A percentile compares a stretch with the other conserved stretches of the same genome.
Conservation (phyloP, 139 green algal genomes). For the Edaphochlamys debaryana region DNA sequence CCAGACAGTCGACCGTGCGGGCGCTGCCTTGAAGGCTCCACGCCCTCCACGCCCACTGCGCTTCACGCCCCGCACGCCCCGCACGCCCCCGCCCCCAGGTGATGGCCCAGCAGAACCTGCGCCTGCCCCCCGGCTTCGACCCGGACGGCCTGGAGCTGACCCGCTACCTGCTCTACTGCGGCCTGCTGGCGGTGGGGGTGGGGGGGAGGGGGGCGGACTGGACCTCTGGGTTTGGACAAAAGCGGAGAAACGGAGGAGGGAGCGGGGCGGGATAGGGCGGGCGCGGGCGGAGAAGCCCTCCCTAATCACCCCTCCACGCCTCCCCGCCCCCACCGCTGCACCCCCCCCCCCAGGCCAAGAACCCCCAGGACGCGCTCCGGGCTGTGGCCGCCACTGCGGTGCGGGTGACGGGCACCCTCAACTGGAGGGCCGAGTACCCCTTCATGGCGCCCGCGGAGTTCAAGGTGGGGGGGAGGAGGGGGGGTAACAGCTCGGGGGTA, state of each 20-base stretch:
- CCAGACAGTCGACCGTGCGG: no score
- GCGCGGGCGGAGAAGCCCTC: no score
- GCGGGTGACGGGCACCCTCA: background rate
- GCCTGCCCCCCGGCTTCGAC: constrained; percentile 20
- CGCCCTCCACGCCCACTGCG: no score
- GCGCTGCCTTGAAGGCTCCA: no score
- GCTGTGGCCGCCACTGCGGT: constrained; percentile 17
- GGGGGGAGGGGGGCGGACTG: background rate
- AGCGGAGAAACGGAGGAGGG: no score
- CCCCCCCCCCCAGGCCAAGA: background rate
- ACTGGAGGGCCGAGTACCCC: constrained; percentile 9
- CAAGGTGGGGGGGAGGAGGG: background rate
- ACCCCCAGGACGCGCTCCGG: constrained; percentile 3
- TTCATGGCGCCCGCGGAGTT: constrained; percentile 19
- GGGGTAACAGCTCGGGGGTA: no score
- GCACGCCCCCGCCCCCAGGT: constrained; percentile 2
- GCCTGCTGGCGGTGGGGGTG: constrained; percentile 22
- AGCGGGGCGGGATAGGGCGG: no score
- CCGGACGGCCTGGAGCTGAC: constrained; percentile 30
- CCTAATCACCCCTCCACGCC: background rate
- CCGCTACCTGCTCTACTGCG: constrained; percentile 22
- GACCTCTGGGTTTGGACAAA: background rate
- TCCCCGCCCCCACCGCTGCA: background rate
- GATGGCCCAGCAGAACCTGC: constrained; percentile 21
- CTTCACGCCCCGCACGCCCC: no score